These are phyloP conservation scores for Quercus robur DNA, from an alignment of 306 rosid genomes.

Conservation along the genomic window DNA sequence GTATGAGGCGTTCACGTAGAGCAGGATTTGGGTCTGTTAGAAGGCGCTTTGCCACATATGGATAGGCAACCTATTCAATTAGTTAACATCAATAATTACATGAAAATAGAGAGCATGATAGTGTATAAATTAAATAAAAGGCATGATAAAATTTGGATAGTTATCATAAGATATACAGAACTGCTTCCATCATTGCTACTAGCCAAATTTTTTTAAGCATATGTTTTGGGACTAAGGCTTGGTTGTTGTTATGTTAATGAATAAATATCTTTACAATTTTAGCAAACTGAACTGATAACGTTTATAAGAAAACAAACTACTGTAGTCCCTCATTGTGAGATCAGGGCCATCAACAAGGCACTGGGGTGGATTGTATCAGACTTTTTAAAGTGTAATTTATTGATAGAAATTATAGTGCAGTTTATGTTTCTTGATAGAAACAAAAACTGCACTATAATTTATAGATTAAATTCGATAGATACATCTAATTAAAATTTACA, in stretches of 20 bases:
- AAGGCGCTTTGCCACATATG: constrained; percentile 94
- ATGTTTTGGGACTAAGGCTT: too few relatives aligned
- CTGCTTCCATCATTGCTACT: neutral
- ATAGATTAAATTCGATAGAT: neutral
- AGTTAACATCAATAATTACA: constrained; percentile 14
- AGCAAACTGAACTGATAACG: neutral
- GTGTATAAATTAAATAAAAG: constrained; percentile 7
- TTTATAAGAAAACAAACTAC: neutral
- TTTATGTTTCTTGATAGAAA: neutral
- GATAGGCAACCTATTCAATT: constrained; percentile 87
- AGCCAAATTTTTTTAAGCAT: neutral
- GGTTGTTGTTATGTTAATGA: neutral
- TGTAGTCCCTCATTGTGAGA: neutral
- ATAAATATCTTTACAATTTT: neutral
- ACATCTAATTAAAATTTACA: neutral
- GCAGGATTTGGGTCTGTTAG: constrained; percentile 97
- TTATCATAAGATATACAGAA: neutral
- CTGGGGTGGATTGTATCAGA: neutral
- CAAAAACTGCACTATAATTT: neutral
- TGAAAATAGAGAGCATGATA: constrained; percentile 12
- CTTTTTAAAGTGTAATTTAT: neutral
- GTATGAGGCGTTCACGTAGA: constrained; percentile 93
- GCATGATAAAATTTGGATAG: neutral
- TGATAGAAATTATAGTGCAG: too few relatives aligned
- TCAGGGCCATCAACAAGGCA: neutral